Conservation (phyloP, 306 rosid species). For the Cucumis cinereus region DNA sequence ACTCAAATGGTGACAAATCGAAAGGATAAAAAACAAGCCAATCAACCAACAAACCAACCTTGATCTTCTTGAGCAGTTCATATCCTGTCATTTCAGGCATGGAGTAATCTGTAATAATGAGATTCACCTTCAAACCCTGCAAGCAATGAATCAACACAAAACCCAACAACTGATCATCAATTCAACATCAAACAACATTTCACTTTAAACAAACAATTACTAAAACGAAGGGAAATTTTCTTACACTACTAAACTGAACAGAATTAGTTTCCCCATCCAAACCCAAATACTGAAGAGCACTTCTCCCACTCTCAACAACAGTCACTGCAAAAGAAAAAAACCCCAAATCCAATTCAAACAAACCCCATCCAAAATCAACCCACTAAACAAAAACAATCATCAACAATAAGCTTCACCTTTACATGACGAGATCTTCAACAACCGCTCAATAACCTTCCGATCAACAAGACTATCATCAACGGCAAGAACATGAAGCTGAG, state of each 20-base stretch:
- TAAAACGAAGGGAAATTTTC: slow-evolving; percentile 2
- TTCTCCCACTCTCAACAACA: slow-evolving; percentile 79
- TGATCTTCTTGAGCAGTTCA: slow-evolving; percentile 81
- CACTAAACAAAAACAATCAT: not conserved
- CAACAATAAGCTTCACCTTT: slow-evolving; percentile 30
- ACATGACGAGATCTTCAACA: slow-evolving; percentile 69
- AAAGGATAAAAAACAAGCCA: not conserved
- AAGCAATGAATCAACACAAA: not conserved
- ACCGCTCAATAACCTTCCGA: slow-evolving; percentile 66
- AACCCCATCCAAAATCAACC: not conserved
- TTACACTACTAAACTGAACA: slow-evolving; percentile 58
- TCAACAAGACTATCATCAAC: slow-evolving; percentile 84
- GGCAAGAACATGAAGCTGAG: slow-evolving; percentile 70
- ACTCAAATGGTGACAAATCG: no score
- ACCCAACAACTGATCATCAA: not conserved
- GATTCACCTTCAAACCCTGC: slow-evolving; percentile 76
- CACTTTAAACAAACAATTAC: not conserved
- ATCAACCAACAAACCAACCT: slow-evolving; percentile 30
- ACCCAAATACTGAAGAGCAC: slow-evolving; percentile 87
- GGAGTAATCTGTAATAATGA: slow-evolving; percentile 89
- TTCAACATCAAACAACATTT: not conserved
- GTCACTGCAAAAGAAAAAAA: slow-evolving; percentile 43
- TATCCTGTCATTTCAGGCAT: slow-evolving; percentile 99
- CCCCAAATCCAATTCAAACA: not conserved
- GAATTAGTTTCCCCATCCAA: slow-evolving; percentile 66